Percentiles rank a stretch among this genome's conserved stretches.
These are phyloP conservation scores for Wickerhamomyces queroliae DNA, from an alignment of 805 yeast genomes.

Conservation along the genomic window DNA sequence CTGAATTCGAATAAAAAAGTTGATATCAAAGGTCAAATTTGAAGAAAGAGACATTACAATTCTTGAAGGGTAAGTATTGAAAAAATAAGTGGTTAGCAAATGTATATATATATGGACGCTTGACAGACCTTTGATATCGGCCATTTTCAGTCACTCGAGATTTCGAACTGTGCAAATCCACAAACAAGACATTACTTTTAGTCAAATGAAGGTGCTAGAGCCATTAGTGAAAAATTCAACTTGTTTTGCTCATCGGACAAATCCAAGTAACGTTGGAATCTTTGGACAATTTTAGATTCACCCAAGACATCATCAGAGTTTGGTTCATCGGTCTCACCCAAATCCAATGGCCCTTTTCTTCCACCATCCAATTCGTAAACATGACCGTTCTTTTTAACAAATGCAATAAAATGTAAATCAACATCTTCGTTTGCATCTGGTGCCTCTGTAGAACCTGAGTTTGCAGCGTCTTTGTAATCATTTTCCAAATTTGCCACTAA, in stretches of 20 bases:
- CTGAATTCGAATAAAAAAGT: slow-evolving; percentile 45
- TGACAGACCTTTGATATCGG: neutral
- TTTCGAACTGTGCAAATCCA: neutral
- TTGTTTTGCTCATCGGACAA: slow-evolving; percentile 53
- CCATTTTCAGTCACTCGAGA: neutral
- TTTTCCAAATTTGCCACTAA: slow-evolving; percentile 42
- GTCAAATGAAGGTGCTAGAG: slow-evolving; percentile 54
- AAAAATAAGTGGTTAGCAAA: too few species aligned
- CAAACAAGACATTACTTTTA: neutral
- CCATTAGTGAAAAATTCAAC: slow-evolving; percentile 71
- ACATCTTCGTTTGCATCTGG: slow-evolving; percentile 51
- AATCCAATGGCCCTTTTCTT: slow-evolving; percentile 63
- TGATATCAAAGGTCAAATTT: slow-evolving; percentile 88
- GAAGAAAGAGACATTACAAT: slow-evolving; percentile 1
- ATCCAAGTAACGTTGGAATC: slow-evolving; percentile 64
- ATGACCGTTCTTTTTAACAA: slow-evolving; percentile 51
- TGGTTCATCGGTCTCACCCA: slow-evolving; percentile 35
- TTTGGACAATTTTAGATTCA: slow-evolving; percentile 41
- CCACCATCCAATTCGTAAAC: slow-evolving; percentile 89
- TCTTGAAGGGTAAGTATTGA: neutral
- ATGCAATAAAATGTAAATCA: slow-evolving; percentile 74
- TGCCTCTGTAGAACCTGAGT: slow-evolving; percentile 46
- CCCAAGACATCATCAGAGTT: slow-evolving; percentile 44
- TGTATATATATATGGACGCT: too few species aligned
- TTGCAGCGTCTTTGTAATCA: slow-evolving; percentile 34